Conservation (phyloP, 176 grass and related monocot species). For the Oryza rufipogon region DNA sequence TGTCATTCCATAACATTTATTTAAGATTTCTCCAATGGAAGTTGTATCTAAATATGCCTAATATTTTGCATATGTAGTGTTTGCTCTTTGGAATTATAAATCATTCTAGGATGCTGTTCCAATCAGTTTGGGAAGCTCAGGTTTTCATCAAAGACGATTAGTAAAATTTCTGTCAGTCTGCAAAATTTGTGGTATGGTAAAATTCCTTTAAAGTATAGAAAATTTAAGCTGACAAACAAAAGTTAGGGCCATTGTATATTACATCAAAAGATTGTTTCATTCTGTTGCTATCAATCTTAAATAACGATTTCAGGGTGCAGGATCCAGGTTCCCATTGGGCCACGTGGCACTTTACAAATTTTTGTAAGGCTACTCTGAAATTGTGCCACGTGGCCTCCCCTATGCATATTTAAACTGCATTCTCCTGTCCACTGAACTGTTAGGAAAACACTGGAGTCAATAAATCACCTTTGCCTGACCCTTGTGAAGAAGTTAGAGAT, state of each 20-base stretch:
- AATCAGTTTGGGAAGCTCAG: neutral
- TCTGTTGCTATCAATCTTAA: neutral
- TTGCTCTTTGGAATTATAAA: neutral
- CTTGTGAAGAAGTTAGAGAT: too few species aligned
- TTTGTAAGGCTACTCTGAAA: too few species aligned
- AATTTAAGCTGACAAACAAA: neutral
- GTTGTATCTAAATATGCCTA: neutral
- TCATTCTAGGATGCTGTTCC: neutral
- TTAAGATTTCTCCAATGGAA: conserved; percentile 11
- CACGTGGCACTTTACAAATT: too few species aligned
- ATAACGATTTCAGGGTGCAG: too few species aligned
- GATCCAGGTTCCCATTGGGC: too few species aligned
- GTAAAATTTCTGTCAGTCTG: neutral
- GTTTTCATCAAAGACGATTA: neutral
- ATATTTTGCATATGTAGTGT: neutral
- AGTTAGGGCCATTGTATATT: neutral
- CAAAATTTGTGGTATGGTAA: neutral
- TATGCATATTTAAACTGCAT: too few species aligned
- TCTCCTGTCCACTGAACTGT: too few species aligned
- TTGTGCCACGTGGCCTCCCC: too few species aligned
- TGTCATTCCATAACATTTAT: neutral
- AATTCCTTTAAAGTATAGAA: conserved; percentile 16
- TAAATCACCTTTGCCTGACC: too few species aligned
- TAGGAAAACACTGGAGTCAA: too few species aligned
- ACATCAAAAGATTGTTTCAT: neutral